Evolutionary conservation across 2,329 filamentous ascomycete genomes (phyloP), one percentile per base, ranked within the genome.

Genomic region (Pyrenochaeta sp.): DNA sequence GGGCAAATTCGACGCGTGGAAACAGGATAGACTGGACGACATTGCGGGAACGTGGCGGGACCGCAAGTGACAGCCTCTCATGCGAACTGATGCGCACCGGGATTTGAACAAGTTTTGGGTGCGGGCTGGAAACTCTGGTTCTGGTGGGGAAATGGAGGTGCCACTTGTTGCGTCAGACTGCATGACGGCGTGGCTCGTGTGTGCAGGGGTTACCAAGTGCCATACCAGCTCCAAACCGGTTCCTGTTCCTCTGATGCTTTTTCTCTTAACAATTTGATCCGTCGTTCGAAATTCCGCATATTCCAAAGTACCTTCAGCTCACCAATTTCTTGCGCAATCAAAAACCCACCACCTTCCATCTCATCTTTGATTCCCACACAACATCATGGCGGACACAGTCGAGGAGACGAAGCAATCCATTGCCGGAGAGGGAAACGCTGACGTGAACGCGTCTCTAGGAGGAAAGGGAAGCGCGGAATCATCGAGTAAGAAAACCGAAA

Each of bases 401-500:
- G 68, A 70, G 44, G 68, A 71, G 51, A 67, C 52, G 48, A 70
- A 69, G 63, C 55, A 65, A 34, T 69, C 68, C 41, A 31, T 69
- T 38, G 46, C 62, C 27, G 68, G 66, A 61, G 65, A 71, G 60
- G 68, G 68, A 51, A 60, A 70, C 53, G 68, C 68, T 35, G 59
- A 69, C 51, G 66, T 61, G 56, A 64, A 62, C 49, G 68, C 67
- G 35, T 68, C 64, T 15, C 29, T 68, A 32, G 67, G 68, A 53
- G 68, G 53, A 54, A 68, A 65, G 50, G 68, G 65, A 45, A 67
- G 49, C 46, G 66, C 65, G 35, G 66, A 70, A 61, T 69, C 62
- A 65, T 67, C 65, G 62, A 71, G 68, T 71, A 69, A 73, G 71
- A 73, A 72, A 71, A 71, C 61, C 56, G 69, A 72, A 58, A 78